These are phyloP conservation scores for Penicillium sp. DNA, from an alignment of 2,329 filamentous ascomycete species.

Conservation along the genomic window DNA sequence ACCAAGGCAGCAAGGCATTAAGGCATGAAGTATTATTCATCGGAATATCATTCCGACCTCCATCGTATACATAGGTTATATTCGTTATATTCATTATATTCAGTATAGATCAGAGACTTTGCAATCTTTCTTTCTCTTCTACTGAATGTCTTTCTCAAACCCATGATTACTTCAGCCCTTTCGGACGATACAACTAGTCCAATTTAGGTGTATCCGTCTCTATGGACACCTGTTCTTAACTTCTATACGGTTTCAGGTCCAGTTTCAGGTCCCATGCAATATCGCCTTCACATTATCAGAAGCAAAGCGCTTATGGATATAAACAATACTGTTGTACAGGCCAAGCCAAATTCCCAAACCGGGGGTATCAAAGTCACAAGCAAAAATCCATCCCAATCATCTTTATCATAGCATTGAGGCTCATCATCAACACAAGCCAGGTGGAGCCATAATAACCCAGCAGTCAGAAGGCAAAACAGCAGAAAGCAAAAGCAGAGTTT, in stretches of 20 bases:
- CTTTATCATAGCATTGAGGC: constrained; percentile 1
- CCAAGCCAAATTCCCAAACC: neutral
- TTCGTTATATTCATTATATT: too few relatives aligned
- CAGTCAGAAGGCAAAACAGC: neutral
- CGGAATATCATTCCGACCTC: too few relatives aligned
- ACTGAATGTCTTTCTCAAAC: too few relatives aligned
- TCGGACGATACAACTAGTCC: too few relatives aligned
- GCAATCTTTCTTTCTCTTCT: too few relatives aligned
- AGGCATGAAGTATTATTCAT: too few relatives aligned
- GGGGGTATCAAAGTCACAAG: constrained; percentile 7
- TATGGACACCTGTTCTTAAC: too few relatives aligned
- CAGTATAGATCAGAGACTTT: too few relatives aligned
- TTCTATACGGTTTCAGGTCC: too few relatives aligned
- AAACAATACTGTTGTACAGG: constrained; percentile 3
- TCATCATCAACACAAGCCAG: neutral
- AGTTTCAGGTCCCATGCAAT: neutral
- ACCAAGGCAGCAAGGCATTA: neutral
- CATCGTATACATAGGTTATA: too few relatives aligned
- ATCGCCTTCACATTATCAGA: neutral
- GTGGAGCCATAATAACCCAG: neutral
- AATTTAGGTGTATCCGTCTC: too few relatives aligned
- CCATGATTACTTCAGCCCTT: too few relatives aligned
- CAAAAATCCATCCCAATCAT: constrained; percentile 8
- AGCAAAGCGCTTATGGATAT: neutral
- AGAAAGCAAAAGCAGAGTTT: neutral